phyloP scores from a whole-genome alignment of 345 rosid genomes.

The Acer saccharum region DNA sequence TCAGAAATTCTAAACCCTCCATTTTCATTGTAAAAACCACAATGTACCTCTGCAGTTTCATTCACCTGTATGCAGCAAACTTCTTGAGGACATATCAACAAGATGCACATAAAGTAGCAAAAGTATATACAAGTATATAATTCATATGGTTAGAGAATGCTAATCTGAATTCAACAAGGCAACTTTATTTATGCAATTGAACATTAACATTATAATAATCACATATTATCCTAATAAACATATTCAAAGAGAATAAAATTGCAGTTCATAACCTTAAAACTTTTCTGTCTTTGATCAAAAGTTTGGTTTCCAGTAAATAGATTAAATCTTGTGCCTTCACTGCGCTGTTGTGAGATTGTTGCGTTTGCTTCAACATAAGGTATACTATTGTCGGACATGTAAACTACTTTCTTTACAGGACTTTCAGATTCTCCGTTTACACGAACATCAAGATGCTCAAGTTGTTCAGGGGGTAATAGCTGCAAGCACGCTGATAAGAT shows the following conservation, averaged over 20 bases:
- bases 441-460: slow-evolving; percentile 64
- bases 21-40: slow-evolving; percentile 79
- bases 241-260: neutral
- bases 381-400: slow-evolving; percentile 45
- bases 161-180: neutral
- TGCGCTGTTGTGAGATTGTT: slow-evolving; percentile 31
- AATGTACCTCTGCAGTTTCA: slow-evolving; percentile 63
- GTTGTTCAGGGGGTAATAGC: slow-evolving; percentile 71
- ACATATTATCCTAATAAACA: neutral
- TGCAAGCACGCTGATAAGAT: slow-evolving; percentile 76
- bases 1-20: slow-evolving; percentile 77
- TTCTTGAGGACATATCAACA: slow-evolving; percentile 9
- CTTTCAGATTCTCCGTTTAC: slow-evolving; percentile 37
- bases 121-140: neutral
- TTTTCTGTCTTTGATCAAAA: slow-evolving; percentile 70
- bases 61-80: slow-evolving; percentile 53
- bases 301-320: slow-evolving; percentile 82
- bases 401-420: slow-evolving; percentile 60
- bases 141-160: neutral
- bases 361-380: slow-evolving; percentile 22
- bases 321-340: slow-evolving; percentile 62
- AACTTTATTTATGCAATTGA: neutral
- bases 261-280: slow-evolving; percentile 67
- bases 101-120: slow-evolving; percentile 10
- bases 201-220: neutral